Conservation (phyloP, 306 rosid species). For the Notholithocarpus densiflorus region DNA sequence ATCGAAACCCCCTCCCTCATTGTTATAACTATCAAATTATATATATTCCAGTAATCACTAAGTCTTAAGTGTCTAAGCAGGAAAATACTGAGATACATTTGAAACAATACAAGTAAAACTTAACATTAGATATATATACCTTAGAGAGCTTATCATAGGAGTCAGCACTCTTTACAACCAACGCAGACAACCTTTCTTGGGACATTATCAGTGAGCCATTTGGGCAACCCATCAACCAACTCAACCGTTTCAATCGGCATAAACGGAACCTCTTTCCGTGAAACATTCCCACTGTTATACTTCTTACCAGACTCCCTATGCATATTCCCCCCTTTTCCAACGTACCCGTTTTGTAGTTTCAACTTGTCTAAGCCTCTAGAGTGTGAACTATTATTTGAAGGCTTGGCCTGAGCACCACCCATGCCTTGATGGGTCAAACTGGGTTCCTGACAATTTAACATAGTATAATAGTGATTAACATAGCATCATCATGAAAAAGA, state of each 20-base stretch:
- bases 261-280: conserved; percentile 27
- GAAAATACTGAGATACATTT: too few species aligned
- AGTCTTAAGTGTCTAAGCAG: too few species aligned
- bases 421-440: conserved; percentile 24
- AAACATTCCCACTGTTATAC: conserved; percentile 15
- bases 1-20: too few species aligned
- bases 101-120: neutral
- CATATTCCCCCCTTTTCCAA: conserved; percentile 24
- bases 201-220: conserved; percentile 52
- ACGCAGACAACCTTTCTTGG: conserved; percentile 45
- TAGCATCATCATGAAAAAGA: neutral
- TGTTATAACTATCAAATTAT: too few species aligned
- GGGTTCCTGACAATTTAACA: neutral
- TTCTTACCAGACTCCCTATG: conserved; percentile 5
- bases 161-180: conserved; percentile 80
- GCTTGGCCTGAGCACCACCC: conserved; percentile 79
- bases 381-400: conserved; percentile 15
- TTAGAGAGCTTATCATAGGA: conserved; percentile 71
- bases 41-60: too few species aligned
- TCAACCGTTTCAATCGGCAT: conserved; percentile 37
- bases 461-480: neutral
- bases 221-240: conserved; percentile 46
- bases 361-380: conserved; percentile 39
- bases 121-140: conserved; percentile 28
- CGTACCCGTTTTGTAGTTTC: conserved; percentile 59